Conservation (phyloP, 192 early-diverging fungal genomes). For the Umbelopsis sp. region DNA sequence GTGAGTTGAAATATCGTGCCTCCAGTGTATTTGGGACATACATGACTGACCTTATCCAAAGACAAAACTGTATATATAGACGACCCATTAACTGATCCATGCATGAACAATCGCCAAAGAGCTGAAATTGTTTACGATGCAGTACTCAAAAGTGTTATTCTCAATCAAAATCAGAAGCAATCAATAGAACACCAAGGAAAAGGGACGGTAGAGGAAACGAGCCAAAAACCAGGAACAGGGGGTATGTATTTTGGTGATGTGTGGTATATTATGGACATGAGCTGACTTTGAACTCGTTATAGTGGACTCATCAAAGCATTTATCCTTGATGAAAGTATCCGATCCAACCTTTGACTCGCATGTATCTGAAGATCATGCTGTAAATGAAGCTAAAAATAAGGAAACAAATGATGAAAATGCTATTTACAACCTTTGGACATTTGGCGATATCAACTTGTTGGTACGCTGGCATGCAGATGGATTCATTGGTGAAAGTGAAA, state of each 20-base stretch:
- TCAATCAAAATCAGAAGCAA: neutral
- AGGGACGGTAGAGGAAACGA: neutral
- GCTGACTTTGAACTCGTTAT: neutral
- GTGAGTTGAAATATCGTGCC: neutral
- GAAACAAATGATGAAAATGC: neutral
- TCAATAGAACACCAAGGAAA: neutral
- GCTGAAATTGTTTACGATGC: slow-evolving; percentile 3
- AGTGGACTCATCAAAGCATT: neutral
- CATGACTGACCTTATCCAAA: neutral
- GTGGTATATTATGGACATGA: neutral
- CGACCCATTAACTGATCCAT: neutral
- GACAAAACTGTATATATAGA: slow-evolving; percentile 13
- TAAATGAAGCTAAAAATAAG: neutral
- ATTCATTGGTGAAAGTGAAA: neutral
- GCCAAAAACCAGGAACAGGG: neutral
- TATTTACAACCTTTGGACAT: slow-evolving; percentile 27
- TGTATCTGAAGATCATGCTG: neutral
- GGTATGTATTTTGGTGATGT: neutral
- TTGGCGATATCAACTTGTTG: slow-evolving; percentile 33
- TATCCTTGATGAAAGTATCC: neutral
- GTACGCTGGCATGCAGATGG: slow-evolving; percentile 30
- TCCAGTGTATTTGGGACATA: neutral
- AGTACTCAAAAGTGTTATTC: neutral
- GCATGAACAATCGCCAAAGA: neutral
- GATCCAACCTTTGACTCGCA: neutral